Conservation (phyloP, 2,329 filamentous ascomycete genomes). For the Pyrenophora graminea region DNA sequence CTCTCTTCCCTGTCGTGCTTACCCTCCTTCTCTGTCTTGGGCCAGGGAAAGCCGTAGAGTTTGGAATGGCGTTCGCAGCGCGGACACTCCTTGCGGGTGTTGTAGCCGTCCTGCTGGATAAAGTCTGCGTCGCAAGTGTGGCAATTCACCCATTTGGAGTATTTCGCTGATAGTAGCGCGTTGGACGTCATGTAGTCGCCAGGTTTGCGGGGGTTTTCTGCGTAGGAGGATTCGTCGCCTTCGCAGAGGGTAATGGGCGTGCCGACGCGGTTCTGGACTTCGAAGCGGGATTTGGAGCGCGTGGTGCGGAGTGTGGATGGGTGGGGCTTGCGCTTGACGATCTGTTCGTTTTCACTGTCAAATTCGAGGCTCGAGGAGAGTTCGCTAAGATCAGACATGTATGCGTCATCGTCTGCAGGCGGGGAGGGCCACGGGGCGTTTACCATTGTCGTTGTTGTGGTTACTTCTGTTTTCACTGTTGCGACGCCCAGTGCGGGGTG, state of each 20-base stretch:
- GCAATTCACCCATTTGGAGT: conserved; percentile 86
- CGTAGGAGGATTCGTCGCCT: conserved; percentile 26
- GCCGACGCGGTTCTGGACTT: conserved; percentile 30
- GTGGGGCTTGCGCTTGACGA: conserved; percentile 44
- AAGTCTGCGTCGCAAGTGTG: conserved; percentile 81
- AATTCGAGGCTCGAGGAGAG: conserved; percentile 46
- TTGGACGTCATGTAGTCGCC: conserved; percentile 77
- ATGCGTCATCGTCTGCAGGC: conserved; percentile 36
- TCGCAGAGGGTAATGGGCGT: conserved; percentile 34
- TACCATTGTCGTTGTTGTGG: conserved; percentile 35
- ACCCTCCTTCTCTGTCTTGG: conserved; percentile 85
- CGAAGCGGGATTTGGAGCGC: conserved; percentile 42
- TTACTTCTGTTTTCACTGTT: conserved; percentile 34
- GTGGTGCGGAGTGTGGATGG: conserved; percentile 35
- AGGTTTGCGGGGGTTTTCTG: conserved; percentile 43
- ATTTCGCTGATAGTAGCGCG: conserved; percentile 73
- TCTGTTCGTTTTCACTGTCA: conserved; percentile 43
- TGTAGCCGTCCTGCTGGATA: conserved; percentile 86
- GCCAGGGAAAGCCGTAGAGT: conserved; percentile 93
- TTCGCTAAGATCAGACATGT: conserved; percentile 46
- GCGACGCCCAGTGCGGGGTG: conserved; percentile 34
- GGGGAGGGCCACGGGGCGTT: conserved; percentile 36
- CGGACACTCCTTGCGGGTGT: conserved; percentile 80
- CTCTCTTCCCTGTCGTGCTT: conserved; percentile 69
- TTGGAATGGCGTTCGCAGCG: conserved; percentile 95